These are phyloP conservation scores for Kuraishia molischiana DNA, from an alignment of 805 yeast genomes.

Conservation along the genomic window DNA sequence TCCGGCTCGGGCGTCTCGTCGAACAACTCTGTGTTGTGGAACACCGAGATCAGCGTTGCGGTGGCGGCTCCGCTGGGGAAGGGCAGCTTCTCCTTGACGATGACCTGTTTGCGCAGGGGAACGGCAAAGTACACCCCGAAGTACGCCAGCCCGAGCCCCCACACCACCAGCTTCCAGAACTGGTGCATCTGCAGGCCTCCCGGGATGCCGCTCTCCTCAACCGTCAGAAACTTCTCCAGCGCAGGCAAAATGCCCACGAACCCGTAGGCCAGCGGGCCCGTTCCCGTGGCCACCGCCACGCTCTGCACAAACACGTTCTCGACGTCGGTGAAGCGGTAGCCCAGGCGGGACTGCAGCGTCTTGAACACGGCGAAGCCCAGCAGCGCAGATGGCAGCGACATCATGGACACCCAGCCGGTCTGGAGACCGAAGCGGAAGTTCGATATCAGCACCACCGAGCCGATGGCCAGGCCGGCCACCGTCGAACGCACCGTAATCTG, in stretches of 20 bases:
- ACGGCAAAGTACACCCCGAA: constrained; percentile 96
- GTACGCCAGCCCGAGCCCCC: constrained; percentile 84
- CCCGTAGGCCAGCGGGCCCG: constrained; percentile 94
- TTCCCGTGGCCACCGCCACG: constrained; percentile 93
- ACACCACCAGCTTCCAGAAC: constrained; percentile 49
- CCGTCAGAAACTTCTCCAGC: constrained; percentile 74
- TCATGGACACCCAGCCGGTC: constrained; percentile 99
- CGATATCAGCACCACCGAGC: constrained; percentile 76
- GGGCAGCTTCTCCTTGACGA: constrained; percentile 77
- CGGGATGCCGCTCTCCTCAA: constrained; percentile 65
- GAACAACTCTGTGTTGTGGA: constrained; percentile 59
- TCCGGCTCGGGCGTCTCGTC: constrained; percentile 16
- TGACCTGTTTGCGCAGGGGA: constrained; percentile 77
- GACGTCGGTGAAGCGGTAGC: constrained; percentile 64
- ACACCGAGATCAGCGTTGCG: constrained; percentile 81
- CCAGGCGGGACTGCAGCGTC: constrained; percentile 26
- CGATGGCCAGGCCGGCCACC: constrained; percentile 71
- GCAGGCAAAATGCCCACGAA: constrained; percentile 95
- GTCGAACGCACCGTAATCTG: constrained; percentile 72
- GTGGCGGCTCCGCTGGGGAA: constrained; percentile 97
- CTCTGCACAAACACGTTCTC: constrained; percentile 91
- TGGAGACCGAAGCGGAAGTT: constrained; percentile 95
- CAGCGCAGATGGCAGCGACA: constrained; percentile 91
- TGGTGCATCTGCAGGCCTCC: constrained; percentile 22
- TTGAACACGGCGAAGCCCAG: constrained; percentile 80